phyloP scores from a whole-genome alignment of 805 yeast genomes.

The Yamadazyma scolyti region DNA sequence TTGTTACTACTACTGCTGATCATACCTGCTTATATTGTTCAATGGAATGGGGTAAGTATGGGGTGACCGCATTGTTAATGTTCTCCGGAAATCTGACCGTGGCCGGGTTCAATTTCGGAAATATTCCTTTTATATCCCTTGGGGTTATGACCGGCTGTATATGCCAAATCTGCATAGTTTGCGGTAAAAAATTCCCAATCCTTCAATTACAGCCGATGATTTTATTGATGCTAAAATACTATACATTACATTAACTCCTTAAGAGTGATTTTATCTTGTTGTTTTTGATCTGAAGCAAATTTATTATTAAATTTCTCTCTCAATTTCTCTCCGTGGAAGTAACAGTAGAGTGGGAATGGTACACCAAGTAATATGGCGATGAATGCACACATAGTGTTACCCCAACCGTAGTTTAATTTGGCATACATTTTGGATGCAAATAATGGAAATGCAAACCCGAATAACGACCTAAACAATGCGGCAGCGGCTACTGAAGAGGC shows the following conservation, averaged over 20 bases:
- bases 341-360: conserved; percentile 64
- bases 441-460: conserved; percentile 69
- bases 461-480: conserved; percentile 59
- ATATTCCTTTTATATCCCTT: no score
- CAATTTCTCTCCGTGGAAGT: conserved; percentile 52
- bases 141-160: no score
- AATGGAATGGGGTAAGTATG: no score
- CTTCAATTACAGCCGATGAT: no score
- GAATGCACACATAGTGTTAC: conserved; percentile 59
- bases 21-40: no score
- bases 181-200: no score
- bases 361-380: conserved; percentile 55
- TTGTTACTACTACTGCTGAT: no score
- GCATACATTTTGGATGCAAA: conserved; percentile 58
- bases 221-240: conserved; percentile 1
- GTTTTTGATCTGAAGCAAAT: conserved; percentile 42
- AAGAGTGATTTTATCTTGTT: conserved; percentile 4
- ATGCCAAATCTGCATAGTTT: no score
- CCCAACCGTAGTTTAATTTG: conserved; percentile 65
- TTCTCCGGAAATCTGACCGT: no score
- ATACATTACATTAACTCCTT: conserved; percentile 2
- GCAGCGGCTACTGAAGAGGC: conserved; percentile 72
- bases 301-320: conserved; percentile 56
- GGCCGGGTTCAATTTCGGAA: no score
- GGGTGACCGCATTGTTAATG: no score